A percentile compares a stretch with the other conserved stretches of the same genome.
Evolutionary conservation across 805 yeast genomes (phyloP).

Genomic region (Kazachstania bromeliacearum): DNA sequence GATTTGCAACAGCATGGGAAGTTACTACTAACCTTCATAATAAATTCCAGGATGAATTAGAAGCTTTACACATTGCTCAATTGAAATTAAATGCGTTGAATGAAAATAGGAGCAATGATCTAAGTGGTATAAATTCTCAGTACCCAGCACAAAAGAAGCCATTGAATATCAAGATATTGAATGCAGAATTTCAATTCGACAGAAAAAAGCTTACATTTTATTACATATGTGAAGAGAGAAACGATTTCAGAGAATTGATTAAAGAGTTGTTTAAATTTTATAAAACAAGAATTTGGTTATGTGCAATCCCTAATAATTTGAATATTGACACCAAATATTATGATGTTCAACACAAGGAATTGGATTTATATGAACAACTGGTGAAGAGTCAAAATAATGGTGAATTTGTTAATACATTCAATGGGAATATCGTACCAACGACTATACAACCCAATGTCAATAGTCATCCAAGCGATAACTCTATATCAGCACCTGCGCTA

Average conservation of each 20-base stretch:
- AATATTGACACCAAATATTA: constrained; percentile 25
- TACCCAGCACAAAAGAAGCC: constrained; percentile 18
- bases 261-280: constrained; percentile 66
- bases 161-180: constrained; percentile 50
- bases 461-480: constrained; percentile 7
- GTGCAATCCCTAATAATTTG: constrained; percentile 47
- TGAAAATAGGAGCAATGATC: background rate
- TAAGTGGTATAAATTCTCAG: constrained; percentile 3
- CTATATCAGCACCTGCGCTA: constrained; percentile 13
- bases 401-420: background rate
- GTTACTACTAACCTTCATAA: constrained; percentile 45
- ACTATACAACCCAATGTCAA: too few relatives aligned
- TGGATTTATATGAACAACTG: constrained; percentile 24
- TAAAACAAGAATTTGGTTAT: constrained; percentile 75
- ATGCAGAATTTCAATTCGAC: constrained; percentile 77
- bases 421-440: too few relatives aligned
- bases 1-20: constrained; percentile 71
- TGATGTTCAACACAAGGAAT: constrained; percentile 19
- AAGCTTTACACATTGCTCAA: constrained; percentile 58
- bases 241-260: constrained; percentile 65
- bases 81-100: constrained; percentile 37
- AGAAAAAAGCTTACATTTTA: constrained; percentile 68
- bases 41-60: constrained; percentile 62
- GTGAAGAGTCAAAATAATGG: constrained; percentile 7
- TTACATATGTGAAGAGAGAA: constrained; percentile 52